phyloP scores from a whole-genome alignment of 768 basidiomycete species.

The Pisolithus marmoratus region DNA sequence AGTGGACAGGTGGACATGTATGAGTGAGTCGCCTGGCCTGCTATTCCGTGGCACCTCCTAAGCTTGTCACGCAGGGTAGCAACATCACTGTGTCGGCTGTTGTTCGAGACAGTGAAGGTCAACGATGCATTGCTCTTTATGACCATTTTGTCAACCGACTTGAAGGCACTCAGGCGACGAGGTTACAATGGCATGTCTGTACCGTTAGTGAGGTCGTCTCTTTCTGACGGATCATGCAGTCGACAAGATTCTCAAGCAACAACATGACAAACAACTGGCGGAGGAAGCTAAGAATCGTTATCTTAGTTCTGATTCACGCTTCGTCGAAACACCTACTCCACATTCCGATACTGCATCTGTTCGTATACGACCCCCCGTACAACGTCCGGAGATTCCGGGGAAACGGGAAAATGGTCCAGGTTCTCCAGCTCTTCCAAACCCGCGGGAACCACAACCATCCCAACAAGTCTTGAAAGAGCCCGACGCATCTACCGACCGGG shows the following conservation, averaged over 20 bases:
- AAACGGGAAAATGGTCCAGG: conserved; percentile 16
- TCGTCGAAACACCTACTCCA: conserved; percentile 9
- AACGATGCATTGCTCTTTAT: conserved; percentile 89
- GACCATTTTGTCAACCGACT: conserved; percentile 89
- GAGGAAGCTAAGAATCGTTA: conserved; percentile 35
- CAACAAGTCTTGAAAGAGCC: neutral
- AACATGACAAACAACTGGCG: conserved; percentile 54
- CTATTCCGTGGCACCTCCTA: neutral
- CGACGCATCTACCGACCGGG: neutral
- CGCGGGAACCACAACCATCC: neutral
- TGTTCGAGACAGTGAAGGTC: conserved; percentile 74
- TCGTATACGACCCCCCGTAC: conserved; percentile 17
- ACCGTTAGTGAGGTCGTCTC: neutral
- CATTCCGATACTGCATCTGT: neutral
- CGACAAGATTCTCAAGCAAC: conserved; percentile 84
- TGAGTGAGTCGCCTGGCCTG: conserved; percentile 54
- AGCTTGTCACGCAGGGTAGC: conserved; percentile 55
- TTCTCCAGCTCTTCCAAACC: conserved; percentile 7
- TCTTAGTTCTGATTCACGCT: neutral
- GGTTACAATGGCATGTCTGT: conserved; percentile 73
- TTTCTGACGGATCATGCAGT: conserved; percentile 39
- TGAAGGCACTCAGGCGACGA: conserved; percentile 71
- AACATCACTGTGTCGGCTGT: conserved; percentile 68
- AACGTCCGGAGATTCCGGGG: conserved; percentile 15
- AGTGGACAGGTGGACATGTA: conserved; percentile 82